Evolutionary conservation across 2,329 filamentous ascomycete genomes (phyloP).

Genomic region (Fusarium nanum): DNA sequence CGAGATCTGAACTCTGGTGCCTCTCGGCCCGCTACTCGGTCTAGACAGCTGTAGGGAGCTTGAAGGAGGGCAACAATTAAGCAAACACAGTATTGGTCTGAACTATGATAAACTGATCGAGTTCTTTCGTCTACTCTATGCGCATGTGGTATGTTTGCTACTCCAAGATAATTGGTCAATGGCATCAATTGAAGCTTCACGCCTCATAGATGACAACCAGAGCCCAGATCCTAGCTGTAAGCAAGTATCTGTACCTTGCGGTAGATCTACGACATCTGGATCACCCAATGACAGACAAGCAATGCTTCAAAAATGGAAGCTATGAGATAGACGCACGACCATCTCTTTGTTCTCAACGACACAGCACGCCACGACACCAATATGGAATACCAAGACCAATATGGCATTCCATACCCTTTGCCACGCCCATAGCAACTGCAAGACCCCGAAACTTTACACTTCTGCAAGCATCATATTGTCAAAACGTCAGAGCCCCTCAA

Average conservation of each 20-base stretch:
- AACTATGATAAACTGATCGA: neutral
- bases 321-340: neutral
- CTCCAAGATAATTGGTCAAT: neutral
- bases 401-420: constrained; percentile 24
- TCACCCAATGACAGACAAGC: neutral
- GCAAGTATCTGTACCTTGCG: constrained; percentile 5
- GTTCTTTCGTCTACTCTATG: neutral
- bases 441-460: neutral
- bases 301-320: neutral
- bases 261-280: constrained; percentile 12
- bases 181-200: neutral
- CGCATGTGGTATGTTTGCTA: neutral
- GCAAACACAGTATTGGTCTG: neutral
- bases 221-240: neutral
- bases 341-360: constrained; percentile 8
- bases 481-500: neutral
- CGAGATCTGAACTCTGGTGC: neutral
- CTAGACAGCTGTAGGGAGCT: neutral
- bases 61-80: neutral
- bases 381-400: neutral
- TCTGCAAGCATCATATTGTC: constrained; percentile 25
- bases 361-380: constrained; percentile 4
- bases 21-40: neutral
- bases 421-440: constrained; percentile 14
- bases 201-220: constrained; percentile 1